Evolutionary conservation across 179 eudicot species (phyloP).

Genomic region (Beta macrorhiza): DNA sequence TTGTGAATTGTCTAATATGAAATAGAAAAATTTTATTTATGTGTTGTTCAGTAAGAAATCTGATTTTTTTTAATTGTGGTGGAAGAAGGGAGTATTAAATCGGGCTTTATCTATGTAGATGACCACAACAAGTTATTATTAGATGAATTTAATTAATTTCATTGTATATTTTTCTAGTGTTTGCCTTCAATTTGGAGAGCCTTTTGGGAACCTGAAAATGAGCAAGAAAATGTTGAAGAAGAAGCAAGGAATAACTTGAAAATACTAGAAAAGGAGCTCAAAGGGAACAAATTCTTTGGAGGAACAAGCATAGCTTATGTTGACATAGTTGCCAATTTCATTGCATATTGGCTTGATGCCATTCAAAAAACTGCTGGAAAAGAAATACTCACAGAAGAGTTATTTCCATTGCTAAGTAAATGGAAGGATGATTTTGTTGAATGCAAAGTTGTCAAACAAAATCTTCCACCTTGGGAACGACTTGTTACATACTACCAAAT

Average conservation of each 20-base stretch:
- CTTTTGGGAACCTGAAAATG: constrained; percentile 32
- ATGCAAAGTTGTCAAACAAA: constrained; percentile 14
- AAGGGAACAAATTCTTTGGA: constrained; percentile 35
- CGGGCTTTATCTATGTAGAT: too few species aligned
- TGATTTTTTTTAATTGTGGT: too few species aligned
- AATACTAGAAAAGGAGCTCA: constrained; percentile 26
- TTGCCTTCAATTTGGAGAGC: constrained; percentile 33
- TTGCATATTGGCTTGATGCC: constrained; percentile 36
- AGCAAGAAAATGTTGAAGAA: constrained; percentile 21
- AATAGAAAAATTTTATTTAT: too few species aligned
- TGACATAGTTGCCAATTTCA: constrained; percentile 38
- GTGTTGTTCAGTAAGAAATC: too few species aligned
- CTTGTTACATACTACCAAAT: constrained; percentile 31
- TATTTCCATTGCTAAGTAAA: constrained; percentile 24
- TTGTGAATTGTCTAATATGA: too few species aligned
- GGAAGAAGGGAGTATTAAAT: too few species aligned
- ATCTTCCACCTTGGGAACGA: constrained; percentile 35
- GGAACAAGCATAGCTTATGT: constrained; percentile 35
- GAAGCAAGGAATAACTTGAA: constrained; percentile 30
- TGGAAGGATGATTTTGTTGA: constrained; percentile 32
- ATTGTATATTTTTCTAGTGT: constrained; percentile 18
- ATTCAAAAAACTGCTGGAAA: constrained; percentile 32
- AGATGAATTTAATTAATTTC: neutral
- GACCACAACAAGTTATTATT: neutral
- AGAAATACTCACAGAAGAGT: constrained; percentile 26